These are phyloP conservation scores for Clarireedia paspali DNA, from an alignment of 2,329 filamentous ascomycete species.

Conservation along the genomic window DNA sequence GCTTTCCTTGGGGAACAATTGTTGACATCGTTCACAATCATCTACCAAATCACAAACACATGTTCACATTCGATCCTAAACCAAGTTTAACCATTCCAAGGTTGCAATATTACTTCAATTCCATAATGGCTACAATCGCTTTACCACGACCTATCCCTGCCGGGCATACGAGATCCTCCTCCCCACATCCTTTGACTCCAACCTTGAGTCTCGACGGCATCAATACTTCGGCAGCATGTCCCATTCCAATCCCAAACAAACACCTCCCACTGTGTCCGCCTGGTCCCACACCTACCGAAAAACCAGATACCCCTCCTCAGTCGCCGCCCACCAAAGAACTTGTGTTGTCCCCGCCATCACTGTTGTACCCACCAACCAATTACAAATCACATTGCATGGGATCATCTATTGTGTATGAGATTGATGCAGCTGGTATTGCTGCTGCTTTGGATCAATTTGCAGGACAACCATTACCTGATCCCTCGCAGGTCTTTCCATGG, in stretches of 20 bases:
- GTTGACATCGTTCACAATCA: not conserved
- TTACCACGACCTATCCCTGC: conserved; percentile 25
- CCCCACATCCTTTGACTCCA: conserved; percentile 45
- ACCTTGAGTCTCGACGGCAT: conserved; percentile 42
- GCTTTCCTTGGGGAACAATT: not conserved
- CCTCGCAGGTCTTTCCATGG: conserved; percentile 90
- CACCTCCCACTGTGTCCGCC: conserved; percentile 86
- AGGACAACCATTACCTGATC: conserved; percentile 73
- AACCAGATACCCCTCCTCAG: conserved; percentile 53
- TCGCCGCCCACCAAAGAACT: conserved; percentile 55
- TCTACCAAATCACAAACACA: not conserved
- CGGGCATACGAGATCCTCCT: conserved; percentile 30
- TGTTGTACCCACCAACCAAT: conserved; percentile 65
- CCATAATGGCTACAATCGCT: conserved; percentile 29
- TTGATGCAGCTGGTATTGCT: conserved; percentile 61
- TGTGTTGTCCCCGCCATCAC: conserved; percentile 52
- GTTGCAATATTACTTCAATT: conserved; percentile 7
- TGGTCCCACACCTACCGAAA: conserved; percentile 53
- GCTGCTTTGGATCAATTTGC: conserved; percentile 69
- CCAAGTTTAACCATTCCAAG: not conserved
- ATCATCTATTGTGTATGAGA: conserved; percentile 58
- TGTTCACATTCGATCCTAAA: not conserved
- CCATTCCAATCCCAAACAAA: conserved; percentile 72
- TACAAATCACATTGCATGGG: conserved; percentile 47
- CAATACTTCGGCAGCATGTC: conserved; percentile 47